A percentile compares a stretch with the other conserved stretches of the same genome.
Evolutionary conservation across 768 basidiomycete species (phyloP).

Genomic region (Boletus pseudo-olivaceus): DNA sequence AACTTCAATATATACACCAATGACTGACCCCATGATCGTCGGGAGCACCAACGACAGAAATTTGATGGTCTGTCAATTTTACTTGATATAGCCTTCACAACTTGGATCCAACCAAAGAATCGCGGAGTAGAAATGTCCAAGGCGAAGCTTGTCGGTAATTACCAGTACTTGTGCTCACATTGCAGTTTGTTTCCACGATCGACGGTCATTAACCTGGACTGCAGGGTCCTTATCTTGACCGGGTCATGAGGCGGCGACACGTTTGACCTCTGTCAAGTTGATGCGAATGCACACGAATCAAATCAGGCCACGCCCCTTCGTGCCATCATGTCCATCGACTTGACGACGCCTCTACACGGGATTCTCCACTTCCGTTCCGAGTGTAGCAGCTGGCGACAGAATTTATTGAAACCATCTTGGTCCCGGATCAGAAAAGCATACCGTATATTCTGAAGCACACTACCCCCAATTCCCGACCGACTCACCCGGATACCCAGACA

Average conservation of each 20-base stretch:
- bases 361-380: not conserved
- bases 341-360: not conserved
- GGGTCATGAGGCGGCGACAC: not conserved
- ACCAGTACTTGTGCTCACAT: not conserved
- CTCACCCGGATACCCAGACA: not conserved
- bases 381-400: not conserved
- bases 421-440: not conserved
- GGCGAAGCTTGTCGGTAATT: not conserved
- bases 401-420: too few relatives aligned
- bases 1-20: too few relatives aligned
- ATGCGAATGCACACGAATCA: not conserved
- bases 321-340: not conserved
- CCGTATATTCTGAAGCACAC: too few relatives aligned
- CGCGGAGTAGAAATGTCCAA: not conserved
- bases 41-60: not conserved
- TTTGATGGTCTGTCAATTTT: not conserved
- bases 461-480: too few relatives aligned
- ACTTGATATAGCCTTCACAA: too few relatives aligned
- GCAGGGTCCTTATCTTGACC: not conserved
- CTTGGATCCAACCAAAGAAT: not conserved
- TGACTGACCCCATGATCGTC: too few relatives aligned
- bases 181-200: not conserved
- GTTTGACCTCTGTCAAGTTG: not conserved
- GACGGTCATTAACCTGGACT: slow-evolving; percentile 11
- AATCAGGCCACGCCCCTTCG: not conserved